Percentiles rank a stretch among this genome's conserved stretches.
phyloP scores from a whole-genome alignment of 2,329 filamentous ascomycete genomes.

The Fusarium poae region DNA sequence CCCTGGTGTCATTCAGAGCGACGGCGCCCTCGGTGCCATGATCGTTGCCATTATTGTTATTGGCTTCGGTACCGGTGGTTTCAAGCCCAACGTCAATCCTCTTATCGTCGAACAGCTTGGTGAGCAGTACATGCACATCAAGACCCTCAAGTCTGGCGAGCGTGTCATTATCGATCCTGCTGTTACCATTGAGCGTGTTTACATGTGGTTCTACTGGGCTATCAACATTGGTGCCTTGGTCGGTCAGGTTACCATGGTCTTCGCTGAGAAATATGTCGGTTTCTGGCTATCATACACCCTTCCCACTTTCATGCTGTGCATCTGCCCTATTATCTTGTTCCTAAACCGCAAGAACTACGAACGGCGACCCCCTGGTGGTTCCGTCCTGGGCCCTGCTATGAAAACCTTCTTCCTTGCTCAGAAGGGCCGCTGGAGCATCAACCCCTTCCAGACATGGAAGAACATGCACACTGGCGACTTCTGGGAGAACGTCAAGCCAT shows the following conservation, averaged over 20 bases:
- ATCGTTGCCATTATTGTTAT: conserved; percentile 69
- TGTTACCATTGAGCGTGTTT: conserved; percentile 72
- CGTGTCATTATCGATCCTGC: conserved; percentile 75
- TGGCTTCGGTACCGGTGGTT: conserved; percentile 76
- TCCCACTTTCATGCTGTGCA: conserved; percentile 73
- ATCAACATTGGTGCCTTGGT: conserved; percentile 77
- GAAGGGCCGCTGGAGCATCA: conserved; percentile 77
- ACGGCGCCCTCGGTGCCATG: conserved; percentile 71
- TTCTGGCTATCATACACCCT: conserved; percentile 79
- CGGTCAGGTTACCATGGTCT: conserved; percentile 76
- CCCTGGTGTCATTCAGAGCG: conserved; percentile 69
- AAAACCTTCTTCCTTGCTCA: conserved; percentile 72
- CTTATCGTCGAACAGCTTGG: conserved; percentile 75
- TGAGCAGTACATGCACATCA: conserved; percentile 66
- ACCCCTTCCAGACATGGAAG: conserved; percentile 70
- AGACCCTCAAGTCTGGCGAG: conserved; percentile 67
- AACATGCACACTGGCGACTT: conserved; percentile 69
- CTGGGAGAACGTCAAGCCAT: conserved; percentile 79
- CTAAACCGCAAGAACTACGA: conserved; percentile 71
- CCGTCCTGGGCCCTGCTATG: conserved; percentile 74
- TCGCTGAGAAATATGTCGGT: conserved; percentile 79
- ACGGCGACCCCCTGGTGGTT: conserved; percentile 71
- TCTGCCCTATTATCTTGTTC: conserved; percentile 73
- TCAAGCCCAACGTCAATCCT: conserved; percentile 80
- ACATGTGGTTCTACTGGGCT: conserved; percentile 78